Base-by-base conservation (phyloP, 2,329 filamentous ascomycete genomes). In the Penicillium sp. region DNA sequence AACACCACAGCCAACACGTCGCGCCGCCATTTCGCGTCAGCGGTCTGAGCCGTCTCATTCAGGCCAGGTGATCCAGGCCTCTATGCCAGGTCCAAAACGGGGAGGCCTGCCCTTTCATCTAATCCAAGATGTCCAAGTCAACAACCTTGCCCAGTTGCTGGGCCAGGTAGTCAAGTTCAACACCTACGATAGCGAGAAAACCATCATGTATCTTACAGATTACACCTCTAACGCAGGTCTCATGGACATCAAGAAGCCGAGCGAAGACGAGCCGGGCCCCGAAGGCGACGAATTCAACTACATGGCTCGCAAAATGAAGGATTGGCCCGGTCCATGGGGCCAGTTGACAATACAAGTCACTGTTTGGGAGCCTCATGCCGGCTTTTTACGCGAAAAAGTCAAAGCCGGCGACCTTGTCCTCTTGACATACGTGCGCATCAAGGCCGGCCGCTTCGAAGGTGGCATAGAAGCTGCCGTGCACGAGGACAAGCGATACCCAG, bases 201-300 rank as follows among this genome's bases (percentile, higher is more conserved):
- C 80, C 10, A 81, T 82, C 4, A 56, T 95, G 0, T 90, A 90
- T 74, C 73, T 95, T 15, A 87, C 88, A 0, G 91, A 96, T 68
- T 95, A 91, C 66, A 95, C 89, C 0, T 72, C 81, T 44, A 89
- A 96, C 61, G 62, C 75, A 0, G 52, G 62, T 1, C 83, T 96
- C 50, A 84, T 78, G 56, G 69, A 82, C 31, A 82, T 81, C 44
- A 47, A 46, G 18, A 59, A 59, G 29, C 66, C 72, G 8, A 61
- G 64, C 4, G 50, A 58, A 13, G 57, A 66, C 1, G 65, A 40
- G 15, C n/a, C 66, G 6, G 66, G 66, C 4, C 70, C 68, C 35
- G 77, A 81, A 41, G 79, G 79, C 3, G 81, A 86, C 57, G 66
- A 72, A 0, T 81, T 72, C 52, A 78, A 76, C n/a, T 86, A 88